These are phyloP conservation scores for Erodium trifolium DNA, from an alignment of 441 rosid species.

Conservation along the genomic window DNA sequence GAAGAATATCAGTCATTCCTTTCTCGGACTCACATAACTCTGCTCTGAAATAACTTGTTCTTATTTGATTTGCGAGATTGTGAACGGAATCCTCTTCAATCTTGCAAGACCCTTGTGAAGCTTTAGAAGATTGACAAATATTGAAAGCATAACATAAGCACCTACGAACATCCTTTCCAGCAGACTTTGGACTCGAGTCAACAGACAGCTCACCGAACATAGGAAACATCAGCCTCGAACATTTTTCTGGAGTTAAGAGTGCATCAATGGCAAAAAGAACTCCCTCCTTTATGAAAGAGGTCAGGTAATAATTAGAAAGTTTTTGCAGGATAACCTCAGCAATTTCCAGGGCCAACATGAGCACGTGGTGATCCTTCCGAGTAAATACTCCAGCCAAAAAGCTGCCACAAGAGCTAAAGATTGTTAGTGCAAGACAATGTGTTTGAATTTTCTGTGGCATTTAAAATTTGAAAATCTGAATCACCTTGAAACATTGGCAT, in stretches of 20 bases:
- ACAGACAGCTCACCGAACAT: constrained; percentile 35
- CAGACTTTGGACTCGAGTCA: constrained; percentile 41
- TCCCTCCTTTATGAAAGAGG: constrained; percentile 83
- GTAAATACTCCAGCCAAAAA: constrained; percentile 86
- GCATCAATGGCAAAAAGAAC: constrained; percentile 72
- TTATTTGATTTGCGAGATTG: constrained; percentile 62
- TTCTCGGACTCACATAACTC: constrained; percentile 51
- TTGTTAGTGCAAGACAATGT: constrained; percentile 16
- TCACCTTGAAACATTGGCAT: constrained; percentile 79
- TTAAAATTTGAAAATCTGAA: constrained; percentile 17
- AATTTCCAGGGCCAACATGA: constrained; percentile 63
- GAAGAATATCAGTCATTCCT: constrained; percentile 81
- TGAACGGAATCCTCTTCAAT: constrained; percentile 56
- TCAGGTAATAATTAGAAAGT: constrained; percentile 49
- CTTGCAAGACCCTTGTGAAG: constrained; percentile 56
- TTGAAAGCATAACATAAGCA: constrained; percentile 85
- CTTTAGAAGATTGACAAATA: constrained; percentile 28
- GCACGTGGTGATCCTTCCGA: constrained; percentile 77
- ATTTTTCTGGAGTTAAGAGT: constrained; percentile 47
- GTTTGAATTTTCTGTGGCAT: constrained; percentile 7
- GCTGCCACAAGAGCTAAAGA: constrained; percentile 35
- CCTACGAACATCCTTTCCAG: constrained; percentile 41
- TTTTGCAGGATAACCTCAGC: constrained; percentile 67
- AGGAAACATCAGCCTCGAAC: constrained; percentile 41
- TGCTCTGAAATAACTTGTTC: constrained; percentile 49